A percentile compares a stretch with the other conserved stretches of the same genome.
These are phyloP conservation scores for Afroboletus lepidellus DNA, from an alignment of 1,284 basidiomycete genomes.

Conservation along the genomic window DNA sequence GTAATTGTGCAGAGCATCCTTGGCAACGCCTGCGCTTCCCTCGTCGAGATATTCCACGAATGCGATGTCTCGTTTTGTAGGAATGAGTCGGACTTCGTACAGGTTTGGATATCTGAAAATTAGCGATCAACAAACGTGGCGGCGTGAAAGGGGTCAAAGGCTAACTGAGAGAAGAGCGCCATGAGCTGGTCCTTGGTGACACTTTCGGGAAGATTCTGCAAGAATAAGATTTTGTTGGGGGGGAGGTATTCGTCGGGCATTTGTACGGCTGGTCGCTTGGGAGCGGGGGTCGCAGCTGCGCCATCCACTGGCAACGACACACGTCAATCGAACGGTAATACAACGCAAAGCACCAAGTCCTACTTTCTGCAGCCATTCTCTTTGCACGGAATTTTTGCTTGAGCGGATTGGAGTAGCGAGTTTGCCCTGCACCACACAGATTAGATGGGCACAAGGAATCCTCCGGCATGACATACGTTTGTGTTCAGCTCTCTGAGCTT, in stretches of 20 bases:
- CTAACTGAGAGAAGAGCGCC: slow-evolving; percentile 84
- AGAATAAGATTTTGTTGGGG: slow-evolving; percentile 97
- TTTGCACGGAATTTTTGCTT: slow-evolving; percentile 82
- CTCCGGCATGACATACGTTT: slow-evolving; percentile 59
- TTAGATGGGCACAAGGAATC: slow-evolving; percentile 18
- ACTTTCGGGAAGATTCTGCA: slow-evolving; percentile 93
- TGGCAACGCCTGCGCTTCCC: slow-evolving; percentile 82
- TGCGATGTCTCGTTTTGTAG: slow-evolving; percentile 92
- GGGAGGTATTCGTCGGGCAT: slow-evolving; percentile 99
- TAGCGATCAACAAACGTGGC: slow-evolving; percentile 8
- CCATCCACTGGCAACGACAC: slow-evolving; percentile 59
- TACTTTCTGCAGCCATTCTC: slow-evolving; percentile 75
- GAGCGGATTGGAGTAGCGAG: slow-evolving; percentile 83
- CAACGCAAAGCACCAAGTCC: slow-evolving; percentile 22
- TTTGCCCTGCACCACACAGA: slow-evolving; percentile 46
- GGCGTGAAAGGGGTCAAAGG: slow-evolving; percentile 14
- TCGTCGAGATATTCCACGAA: slow-evolving; percentile 97
- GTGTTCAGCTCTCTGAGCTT: slow-evolving; percentile 67
- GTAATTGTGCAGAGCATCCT: slow-evolving; percentile 95
- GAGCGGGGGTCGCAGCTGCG: slow-evolving; percentile 56
- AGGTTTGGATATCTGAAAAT: slow-evolving; percentile 79
- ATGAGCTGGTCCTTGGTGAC: slow-evolving; percentile 89
- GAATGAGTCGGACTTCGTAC: slow-evolving; percentile 94
- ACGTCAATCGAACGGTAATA: slow-evolving; percentile 9
- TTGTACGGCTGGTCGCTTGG: slow-evolving; percentile 81